Percentiles rank a stretch among this genome's conserved stretches.
Evolutionary conservation across 1,139 yeast species (phyloP).

Genomic region (Taphrina sp.): DNA sequence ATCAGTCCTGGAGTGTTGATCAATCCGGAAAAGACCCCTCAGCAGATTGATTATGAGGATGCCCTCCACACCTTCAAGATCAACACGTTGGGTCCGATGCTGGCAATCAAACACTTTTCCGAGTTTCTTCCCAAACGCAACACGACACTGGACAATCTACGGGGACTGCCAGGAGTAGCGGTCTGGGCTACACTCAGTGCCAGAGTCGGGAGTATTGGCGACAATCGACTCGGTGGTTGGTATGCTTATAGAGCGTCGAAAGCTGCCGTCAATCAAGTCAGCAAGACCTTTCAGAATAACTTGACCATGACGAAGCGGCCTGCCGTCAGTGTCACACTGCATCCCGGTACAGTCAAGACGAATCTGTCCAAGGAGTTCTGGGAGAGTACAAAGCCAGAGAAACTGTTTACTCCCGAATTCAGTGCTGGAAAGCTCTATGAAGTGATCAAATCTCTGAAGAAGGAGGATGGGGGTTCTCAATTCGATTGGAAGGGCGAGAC

Average conservation of each 20-base stretch:
- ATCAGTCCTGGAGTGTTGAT: slow-evolving; percentile 22
- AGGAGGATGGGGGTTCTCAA: slow-evolving; percentile 23
- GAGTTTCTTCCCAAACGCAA: slow-evolving; percentile 17
- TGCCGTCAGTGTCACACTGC: slow-evolving; percentile 27
- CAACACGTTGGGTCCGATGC: slow-evolving; percentile 31
- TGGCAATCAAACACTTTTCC: slow-evolving; percentile 31
- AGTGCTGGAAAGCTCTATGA: slow-evolving; percentile 18
- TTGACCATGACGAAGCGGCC: slow-evolving; percentile 22
- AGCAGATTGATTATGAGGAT: slow-evolving; percentile 19
- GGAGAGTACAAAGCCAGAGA: slow-evolving; percentile 23
- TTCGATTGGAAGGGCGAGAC: slow-evolving; percentile 33
- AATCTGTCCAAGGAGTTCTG: slow-evolving; percentile 27
- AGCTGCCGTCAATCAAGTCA: slow-evolving; percentile 30
- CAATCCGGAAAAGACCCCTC: slow-evolving; percentile 27
- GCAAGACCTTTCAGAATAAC: slow-evolving; percentile 27
- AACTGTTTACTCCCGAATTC: slow-evolving; percentile 24
- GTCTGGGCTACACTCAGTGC: slow-evolving; percentile 32
- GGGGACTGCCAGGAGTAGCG: slow-evolving; percentile 23
- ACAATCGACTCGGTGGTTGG: slow-evolving; percentile 33
- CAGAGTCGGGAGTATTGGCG: slow-evolving; percentile 29
- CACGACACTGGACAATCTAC: neutral
- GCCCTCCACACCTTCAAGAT: slow-evolving; percentile 25
- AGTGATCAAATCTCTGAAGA: slow-evolving; percentile 1
- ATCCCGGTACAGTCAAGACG: slow-evolving; percentile 33
- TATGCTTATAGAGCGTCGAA: slow-evolving; percentile 31